Evolutionary conservation across 192 early-diverging fungal species (phyloP).

Genomic region (Obelidium mucronatum): DNA sequence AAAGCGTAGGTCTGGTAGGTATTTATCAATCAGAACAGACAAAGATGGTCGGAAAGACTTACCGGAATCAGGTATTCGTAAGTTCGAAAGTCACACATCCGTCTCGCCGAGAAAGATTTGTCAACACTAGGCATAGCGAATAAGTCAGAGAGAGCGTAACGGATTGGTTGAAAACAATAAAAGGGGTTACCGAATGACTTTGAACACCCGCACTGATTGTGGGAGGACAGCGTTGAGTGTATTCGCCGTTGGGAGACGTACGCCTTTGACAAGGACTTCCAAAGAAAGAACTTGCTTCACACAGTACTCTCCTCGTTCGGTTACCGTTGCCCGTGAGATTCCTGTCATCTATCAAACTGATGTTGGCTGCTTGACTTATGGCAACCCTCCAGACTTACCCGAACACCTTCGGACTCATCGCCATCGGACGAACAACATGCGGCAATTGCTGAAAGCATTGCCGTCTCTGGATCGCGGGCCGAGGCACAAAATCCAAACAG

Average conservation of each 20-base stretch:
- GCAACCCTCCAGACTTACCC: neutral
- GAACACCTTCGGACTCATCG: slow-evolving; percentile 1
- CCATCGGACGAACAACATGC: neutral
- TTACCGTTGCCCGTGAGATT: slow-evolving; percentile 47
- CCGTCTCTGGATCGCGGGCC: neutral
- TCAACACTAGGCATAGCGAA: neutral
- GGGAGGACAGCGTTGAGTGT: slow-evolving; percentile 33
- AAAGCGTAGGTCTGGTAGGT: slow-evolving; percentile 58
- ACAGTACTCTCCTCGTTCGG: slow-evolving; percentile 40
- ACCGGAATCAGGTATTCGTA: slow-evolving; percentile 60
- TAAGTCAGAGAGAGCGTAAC: neutral
- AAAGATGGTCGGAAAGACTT: too few species aligned
- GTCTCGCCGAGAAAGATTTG: slow-evolving; percentile 51
- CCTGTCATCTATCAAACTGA: slow-evolving; percentile 40
- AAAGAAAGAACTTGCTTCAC: slow-evolving; percentile 41
- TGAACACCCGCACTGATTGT: slow-evolving; percentile 37
- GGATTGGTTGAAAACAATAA: neutral
- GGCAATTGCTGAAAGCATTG: slow-evolving; percentile 17
- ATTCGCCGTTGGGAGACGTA: slow-evolving; percentile 17
- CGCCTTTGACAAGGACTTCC: neutral
- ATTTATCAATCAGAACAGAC: too few species aligned
- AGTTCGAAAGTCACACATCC: slow-evolving; percentile 52
- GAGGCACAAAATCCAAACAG: slow-evolving; percentile 16
- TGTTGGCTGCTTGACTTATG: neutral
- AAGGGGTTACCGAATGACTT: slow-evolving; percentile 4